A percentile compares a stretch with the other conserved stretches of the same genome.
Evolutionary conservation across 2,329 filamentous ascomycete genomes (phyloP).

Genomic region (Cladophialophora bantiana): DNA sequence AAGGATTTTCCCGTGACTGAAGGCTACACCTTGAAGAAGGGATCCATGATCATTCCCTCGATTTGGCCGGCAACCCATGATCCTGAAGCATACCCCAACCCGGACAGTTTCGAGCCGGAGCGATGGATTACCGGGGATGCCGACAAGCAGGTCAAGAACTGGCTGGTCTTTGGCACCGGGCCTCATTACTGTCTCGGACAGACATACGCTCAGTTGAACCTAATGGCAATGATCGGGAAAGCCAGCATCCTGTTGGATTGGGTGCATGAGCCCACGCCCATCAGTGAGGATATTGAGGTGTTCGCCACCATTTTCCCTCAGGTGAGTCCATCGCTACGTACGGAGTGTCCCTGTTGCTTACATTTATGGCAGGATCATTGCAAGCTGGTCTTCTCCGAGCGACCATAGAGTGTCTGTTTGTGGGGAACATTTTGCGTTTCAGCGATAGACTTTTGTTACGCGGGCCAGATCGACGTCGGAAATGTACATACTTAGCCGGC

Average conservation of each 20-base stretch:
- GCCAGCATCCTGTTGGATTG: constrained; percentile 86
- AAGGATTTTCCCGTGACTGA: constrained; percentile 91
- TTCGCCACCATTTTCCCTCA: constrained; percentile 98
- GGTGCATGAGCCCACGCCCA: constrained; percentile 82
- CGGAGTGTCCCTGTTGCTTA: constrained; percentile 10
- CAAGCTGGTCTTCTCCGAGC: constrained; percentile 72
- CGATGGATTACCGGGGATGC: constrained; percentile 90
- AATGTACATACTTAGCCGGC: constrained; percentile 21
- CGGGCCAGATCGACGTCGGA: background rate
- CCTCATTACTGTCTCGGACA: constrained; percentile 97
- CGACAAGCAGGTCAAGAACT: constrained; percentile 93
- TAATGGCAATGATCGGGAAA: constrained; percentile 90
- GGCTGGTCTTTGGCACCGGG: constrained; percentile 92
- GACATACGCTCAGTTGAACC: constrained; percentile 85
- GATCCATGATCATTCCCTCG: constrained; percentile 92
- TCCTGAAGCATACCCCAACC: constrained; percentile 87
- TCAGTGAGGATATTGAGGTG: constrained; percentile 94
- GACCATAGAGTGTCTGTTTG: constrained; percentile 42
- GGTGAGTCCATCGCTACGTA: constrained; percentile 62
- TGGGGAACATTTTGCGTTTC: constrained; percentile 22
- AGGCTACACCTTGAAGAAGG: constrained; percentile 90
- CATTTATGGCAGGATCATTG: constrained; percentile 73
- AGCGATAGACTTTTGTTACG: constrained; percentile 23
- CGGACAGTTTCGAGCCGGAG: constrained; percentile 87
- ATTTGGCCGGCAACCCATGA: constrained; percentile 91